Conservation (phyloP, 495 filamentous ascomycete species). For the Diplogelasinospora grovesii region DNA sequence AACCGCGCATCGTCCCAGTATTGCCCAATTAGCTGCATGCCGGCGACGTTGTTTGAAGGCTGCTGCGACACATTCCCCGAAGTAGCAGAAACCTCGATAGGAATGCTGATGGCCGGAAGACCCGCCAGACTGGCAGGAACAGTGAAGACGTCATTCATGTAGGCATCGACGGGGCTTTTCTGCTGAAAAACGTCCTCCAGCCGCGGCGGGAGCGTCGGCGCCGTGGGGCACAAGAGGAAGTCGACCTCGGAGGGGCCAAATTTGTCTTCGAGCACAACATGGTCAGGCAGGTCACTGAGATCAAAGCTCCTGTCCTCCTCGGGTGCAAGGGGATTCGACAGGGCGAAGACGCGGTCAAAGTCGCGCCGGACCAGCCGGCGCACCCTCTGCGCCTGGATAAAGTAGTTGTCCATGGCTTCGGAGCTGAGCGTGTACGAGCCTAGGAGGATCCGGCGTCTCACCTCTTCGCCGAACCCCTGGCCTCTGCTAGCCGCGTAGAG, state of each 20-base stretch:
- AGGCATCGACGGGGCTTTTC: constrained; percentile 41
- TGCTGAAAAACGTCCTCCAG: constrained; percentile 44
- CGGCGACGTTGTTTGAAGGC: constrained; percentile 41
- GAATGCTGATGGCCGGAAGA: constrained; percentile 81
- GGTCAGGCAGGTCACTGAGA: constrained; percentile 39
- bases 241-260: constrained; percentile 59
- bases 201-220: constrained; percentile 67
- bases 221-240: constrained; percentile 80
- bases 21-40: constrained; percentile 86
- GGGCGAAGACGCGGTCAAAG: constrained; percentile 70
- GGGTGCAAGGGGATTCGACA: constrained; percentile 55
- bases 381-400: constrained; percentile 85
- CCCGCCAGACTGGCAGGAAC: constrained; percentile 92
- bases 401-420: constrained; percentile 91
- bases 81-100: constrained; percentile 46
- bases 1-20: constrained; percentile 76
- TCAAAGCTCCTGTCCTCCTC: constrained; percentile 30
- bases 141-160: constrained; percentile 91
- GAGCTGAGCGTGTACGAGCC: constrained; percentile 89
- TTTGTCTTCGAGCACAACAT: constrained; percentile 35
- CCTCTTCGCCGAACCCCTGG: constrained; percentile 72
- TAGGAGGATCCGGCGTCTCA: constrained; percentile 76
- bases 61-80: too few species aligned
- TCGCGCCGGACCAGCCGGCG: constrained; percentile 77
- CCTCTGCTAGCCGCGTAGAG: constrained; percentile 73